These are phyloP conservation scores for Zostera marina DNA, from an alignment of 116 monocot species.

Conservation along the genomic window DNA sequence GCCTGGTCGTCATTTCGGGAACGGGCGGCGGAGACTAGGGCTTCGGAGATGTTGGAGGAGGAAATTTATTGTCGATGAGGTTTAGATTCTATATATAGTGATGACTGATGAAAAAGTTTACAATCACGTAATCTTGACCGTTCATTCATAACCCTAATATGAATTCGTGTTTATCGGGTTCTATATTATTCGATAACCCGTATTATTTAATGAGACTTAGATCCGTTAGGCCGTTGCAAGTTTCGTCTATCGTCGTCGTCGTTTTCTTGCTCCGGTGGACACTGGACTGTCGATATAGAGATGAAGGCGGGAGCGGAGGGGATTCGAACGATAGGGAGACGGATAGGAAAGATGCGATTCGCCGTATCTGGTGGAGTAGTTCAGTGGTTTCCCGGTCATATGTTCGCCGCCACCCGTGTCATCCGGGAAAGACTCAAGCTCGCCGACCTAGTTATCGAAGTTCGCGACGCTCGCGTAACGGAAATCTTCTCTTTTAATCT, in stretches of 20 bases:
- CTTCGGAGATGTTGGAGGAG: neutral
- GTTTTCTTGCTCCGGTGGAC: no score
- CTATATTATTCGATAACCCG: no score
- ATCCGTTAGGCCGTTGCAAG: no score
- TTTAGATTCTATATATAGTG: neutral
- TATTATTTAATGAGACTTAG: no score
- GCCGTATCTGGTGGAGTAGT: slow-evolving; percentile 49
- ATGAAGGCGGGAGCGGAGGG: slow-evolving; percentile 2
- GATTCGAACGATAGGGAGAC: neutral
- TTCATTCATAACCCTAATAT: neutral
- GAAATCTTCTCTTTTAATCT: neutral
- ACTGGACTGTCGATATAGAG: neutral
- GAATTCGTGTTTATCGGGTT: no score
- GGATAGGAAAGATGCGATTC: slow-evolving; percentile 40
- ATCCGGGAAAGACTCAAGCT: slow-evolving; percentile 94
- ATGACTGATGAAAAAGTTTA: no score
- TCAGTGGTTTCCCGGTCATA: slow-evolving; percentile 97
- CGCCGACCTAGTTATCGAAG: slow-evolving; percentile 90
- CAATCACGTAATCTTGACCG: neutral
- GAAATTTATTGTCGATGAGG: neutral
- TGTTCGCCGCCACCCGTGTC: slow-evolving; percentile 84
- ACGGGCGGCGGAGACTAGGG: neutral
- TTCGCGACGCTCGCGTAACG: slow-evolving; percentile 76
- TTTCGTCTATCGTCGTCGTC: no score
- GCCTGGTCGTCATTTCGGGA: slow-evolving; percentile 8